Percentiles rank a stretch among this genome's conserved stretches.
These are phyloP conservation scores for Orobanche coerulescens DNA, from an alignment of 257 asterid species.

Conservation along the genomic window DNA sequence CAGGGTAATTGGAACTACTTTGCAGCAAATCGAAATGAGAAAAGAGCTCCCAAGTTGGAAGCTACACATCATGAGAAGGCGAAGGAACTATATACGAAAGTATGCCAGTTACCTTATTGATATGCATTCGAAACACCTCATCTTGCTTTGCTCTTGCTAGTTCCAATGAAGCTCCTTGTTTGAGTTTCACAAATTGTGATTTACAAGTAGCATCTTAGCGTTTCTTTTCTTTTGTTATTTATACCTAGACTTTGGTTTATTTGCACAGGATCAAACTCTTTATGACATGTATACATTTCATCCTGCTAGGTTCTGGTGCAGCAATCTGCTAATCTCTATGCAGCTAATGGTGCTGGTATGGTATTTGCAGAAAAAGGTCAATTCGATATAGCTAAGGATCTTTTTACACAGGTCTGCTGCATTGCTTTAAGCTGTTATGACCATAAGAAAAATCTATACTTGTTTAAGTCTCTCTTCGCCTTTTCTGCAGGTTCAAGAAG, in stretches of 20 bases:
- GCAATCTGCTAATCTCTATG: slow-evolving; percentile 86
- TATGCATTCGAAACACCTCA: slow-evolving; percentile 20
- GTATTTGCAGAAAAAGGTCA: slow-evolving; percentile 95
- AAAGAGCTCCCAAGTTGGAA: slow-evolving; percentile 87
- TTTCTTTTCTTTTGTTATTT: background rate
- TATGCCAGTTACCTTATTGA: slow-evolving; percentile 27
- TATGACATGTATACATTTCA: slow-evolving; percentile 18
- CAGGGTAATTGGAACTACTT: slow-evolving; percentile 98
- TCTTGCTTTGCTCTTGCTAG: background rate
- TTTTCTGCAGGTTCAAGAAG: slow-evolving; percentile 81
- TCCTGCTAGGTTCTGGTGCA: slow-evolving; percentile 64
- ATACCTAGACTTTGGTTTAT: background rate
- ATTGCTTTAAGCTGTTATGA: slow-evolving; percentile 14
- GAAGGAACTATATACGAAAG: slow-evolving; percentile 89
- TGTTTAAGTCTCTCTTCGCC: background rate
- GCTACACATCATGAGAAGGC: slow-evolving; percentile 98
- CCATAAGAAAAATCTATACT: slow-evolving; percentile 4
- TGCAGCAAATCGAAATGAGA: slow-evolving; percentile 77
- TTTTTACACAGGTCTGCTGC: slow-evolving; percentile 73
- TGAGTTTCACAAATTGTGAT: background rate
- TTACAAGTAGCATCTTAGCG: background rate
- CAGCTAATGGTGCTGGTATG: slow-evolving; percentile 99
- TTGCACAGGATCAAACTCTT: slow-evolving; percentile 9
- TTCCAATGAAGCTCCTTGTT: background rate
- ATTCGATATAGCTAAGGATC: slow-evolving; percentile 91